Base-by-base conservation (phyloP, 225 moss, liverwort and hornwort genomes). In the Physcomitrellopsis africana region DNA sequence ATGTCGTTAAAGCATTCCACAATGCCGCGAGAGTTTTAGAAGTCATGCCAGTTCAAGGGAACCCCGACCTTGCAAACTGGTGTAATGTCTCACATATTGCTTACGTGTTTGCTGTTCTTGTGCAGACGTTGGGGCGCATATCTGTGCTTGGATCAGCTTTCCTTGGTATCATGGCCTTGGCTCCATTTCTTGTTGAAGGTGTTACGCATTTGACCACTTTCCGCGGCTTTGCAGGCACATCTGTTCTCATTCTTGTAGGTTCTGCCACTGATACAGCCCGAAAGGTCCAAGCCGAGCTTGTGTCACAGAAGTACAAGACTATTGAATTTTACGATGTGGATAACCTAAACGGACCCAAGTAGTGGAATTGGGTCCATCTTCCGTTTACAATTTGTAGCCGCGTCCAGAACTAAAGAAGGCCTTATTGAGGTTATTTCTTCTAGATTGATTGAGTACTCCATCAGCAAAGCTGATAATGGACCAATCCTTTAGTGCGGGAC, bases 191-290 rank as follows among this genome's bases (percentile, higher is more conserved):
- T 55, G 93, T 94, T 73, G 93, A 94, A 83, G 93, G 93, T 45
- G 93, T 94, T 26, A 94, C 93, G 37, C 93, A 94, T 86, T 75
- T 94, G 70, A 81, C 93, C 24, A 91, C 93, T 2, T 94, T 94
- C 56, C 89, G 93, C 22, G 93, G 93, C 47, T 94, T 93, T 75
- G 93, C 93, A 51, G 93, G 91, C 66, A 94, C 93, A 2, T 94
- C 93, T 22, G 78, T 94, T 27, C 86, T 94, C 52, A 94, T 94
- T 22, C 79, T 92, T n/a, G 93, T 92, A 12, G 93, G 90, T 24
- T 94, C 89, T 74, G 93, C 91, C 41, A 94, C 93, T 19, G 93
- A 94, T 68, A 92, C 93, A 48, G 91, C 93, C 44, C 83, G 93
- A 42, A 92, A 94, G 83, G 91, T 94, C 6, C 86, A 94, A 78